Percentiles rank a stretch among this genome's conserved stretches.
Evolutionary conservation across 2,329 filamentous ascomycete species (phyloP).

Genomic region (Microcyclospora tardicrescens): DNA sequence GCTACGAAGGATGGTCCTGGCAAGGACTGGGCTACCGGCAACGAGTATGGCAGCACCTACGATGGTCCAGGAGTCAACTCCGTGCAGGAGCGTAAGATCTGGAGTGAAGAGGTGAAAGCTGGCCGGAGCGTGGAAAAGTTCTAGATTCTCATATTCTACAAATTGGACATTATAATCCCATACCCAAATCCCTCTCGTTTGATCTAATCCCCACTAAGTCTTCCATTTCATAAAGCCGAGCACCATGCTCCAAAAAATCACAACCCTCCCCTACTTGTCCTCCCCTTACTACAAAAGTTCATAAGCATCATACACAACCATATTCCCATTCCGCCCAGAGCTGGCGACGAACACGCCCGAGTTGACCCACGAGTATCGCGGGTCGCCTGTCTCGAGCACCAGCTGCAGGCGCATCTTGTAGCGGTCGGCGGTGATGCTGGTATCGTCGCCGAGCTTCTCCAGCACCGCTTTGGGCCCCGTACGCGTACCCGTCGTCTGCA

Average conservation of each 20-base stretch:
- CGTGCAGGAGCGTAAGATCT: slow-evolving; percentile 40
- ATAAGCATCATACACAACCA: slow-evolving; percentile 17
- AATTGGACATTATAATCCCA: too few species aligned
- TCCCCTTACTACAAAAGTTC: slow-evolving; percentile 7
- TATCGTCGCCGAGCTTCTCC: slow-evolving; percentile 14
- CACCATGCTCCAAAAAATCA: too few species aligned
- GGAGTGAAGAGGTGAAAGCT: slow-evolving; percentile 35
- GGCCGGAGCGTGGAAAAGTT: slow-evolving; percentile 20
- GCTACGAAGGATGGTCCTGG: slow-evolving; percentile 36
- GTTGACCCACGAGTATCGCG: slow-evolving; percentile 19
- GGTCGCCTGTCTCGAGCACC: slow-evolving; percentile 18
- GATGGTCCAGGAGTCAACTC: slow-evolving; percentile 43
- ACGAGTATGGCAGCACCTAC: slow-evolving; percentile 46
- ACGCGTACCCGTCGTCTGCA: slow-evolving; percentile 18
- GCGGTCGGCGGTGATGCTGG: slow-evolving; percentile 12
- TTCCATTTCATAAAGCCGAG: too few species aligned
- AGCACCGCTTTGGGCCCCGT: slow-evolving; percentile 13
- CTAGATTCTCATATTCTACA: neutral
- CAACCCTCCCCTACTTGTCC: too few species aligned
- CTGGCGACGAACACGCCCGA: slow-evolving; percentile 12
- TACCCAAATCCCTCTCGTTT: too few species aligned
- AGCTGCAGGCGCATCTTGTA: slow-evolving; percentile 19
- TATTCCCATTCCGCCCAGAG: slow-evolving; percentile 10
- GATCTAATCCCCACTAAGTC: too few species aligned
- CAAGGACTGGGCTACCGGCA: slow-evolving; percentile 42